Base-by-base conservation (phyloP, 257 asterid species). In the Jacaranda copaia region DNA sequence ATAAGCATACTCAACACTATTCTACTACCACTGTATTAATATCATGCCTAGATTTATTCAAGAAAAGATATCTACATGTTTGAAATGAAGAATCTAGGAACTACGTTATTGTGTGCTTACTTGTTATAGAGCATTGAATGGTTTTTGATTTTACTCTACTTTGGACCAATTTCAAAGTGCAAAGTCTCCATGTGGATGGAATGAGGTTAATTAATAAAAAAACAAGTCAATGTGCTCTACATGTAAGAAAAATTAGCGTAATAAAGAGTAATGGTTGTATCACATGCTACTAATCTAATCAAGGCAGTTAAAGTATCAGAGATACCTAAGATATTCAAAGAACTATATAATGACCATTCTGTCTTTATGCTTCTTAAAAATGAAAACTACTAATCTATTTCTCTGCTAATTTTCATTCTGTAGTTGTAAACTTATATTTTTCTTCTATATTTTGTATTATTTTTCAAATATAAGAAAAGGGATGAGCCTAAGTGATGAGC, bases 1-100 rank as follows among this genome's bases (percentile, higher is more conserved):
- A 32, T 70, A 55, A 40, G 49, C 52, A 39, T 57, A 56, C 16
- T 71, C 68, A 48, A 25, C n/a, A 57, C 76, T 68, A 25, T 53
- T 75, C 55, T 68, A 39, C 62, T 32, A n/a, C 6, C 32, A 70
- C 55, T 46, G 58, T 63, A 18, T 35, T 7, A 3, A 32, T 45
- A 25, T 53, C 57, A 39, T 15, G 48, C 45, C 19, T 46, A 12
- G 19, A 8, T 49, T 39, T 55, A 12, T 66, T 59, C 19, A 42
- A 46, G 32, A 48, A 48, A 51, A 52, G 32, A 25, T 66, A 38
- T 52, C 42, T 53, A n/a, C 35, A n/a, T 32, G 62, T 53, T 59
- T 77, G 61, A n/a, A 11, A 43, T 68, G 36, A 63, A 52, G 18
- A 63, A 36, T 49, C 62, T 52, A 15, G 16, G 36, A 55, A 62